These are phyloP conservation scores for Acacia concinna DNA, from an alignment of 331 rosid species.

Conservation along the genomic window DNA sequence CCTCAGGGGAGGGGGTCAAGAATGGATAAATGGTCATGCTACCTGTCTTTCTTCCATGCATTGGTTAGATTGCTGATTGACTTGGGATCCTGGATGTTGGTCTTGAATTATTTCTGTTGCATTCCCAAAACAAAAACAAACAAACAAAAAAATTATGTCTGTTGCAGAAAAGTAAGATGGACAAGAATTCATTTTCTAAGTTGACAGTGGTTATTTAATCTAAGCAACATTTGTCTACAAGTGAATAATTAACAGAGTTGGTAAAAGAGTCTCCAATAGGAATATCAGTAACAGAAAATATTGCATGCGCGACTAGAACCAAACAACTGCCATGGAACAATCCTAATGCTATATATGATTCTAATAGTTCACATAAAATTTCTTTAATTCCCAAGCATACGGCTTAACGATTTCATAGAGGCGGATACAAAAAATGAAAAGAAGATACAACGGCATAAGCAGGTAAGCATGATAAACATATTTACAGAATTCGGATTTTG, in stretches of 20 bases:
- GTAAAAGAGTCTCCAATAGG: not conserved
- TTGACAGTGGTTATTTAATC: not conserved
- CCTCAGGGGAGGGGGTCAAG: not conserved
- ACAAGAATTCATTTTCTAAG: slow-evolving; percentile 16
- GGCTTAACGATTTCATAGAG: not conserved
- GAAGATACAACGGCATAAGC: slow-evolving; percentile 11
- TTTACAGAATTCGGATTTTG: not conserved
- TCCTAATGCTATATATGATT: not conserved
- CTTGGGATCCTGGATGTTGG: slow-evolving; percentile 39
- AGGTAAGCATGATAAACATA: slow-evolving; percentile 8
- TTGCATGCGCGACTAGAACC: not conserved
- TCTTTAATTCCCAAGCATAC: not conserved
- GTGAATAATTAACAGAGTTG: not conserved
- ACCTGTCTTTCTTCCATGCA: slow-evolving; percentile 52
- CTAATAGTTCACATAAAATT: not conserved
- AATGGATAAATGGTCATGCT: slow-evolving; percentile 8
- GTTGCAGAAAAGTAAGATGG: slow-evolving; percentile 40
- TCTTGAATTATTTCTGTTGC: slow-evolving; percentile 46
- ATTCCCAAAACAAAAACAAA: not conserved
- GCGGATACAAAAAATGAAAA: too few relatives aligned
- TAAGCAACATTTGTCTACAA: not conserved
- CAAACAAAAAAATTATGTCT: slow-evolving; percentile 33
- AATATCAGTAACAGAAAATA: slow-evolving; percentile 17
- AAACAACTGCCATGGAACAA: too few relatives aligned
- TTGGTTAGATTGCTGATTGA: slow-evolving; percentile 37